A percentile compares a stretch with the other conserved stretches of the same genome.
Evolutionary conservation across 352 stramenopile species (phyloP).

Genomic region (Globisporangium sylvaticum): DNA sequence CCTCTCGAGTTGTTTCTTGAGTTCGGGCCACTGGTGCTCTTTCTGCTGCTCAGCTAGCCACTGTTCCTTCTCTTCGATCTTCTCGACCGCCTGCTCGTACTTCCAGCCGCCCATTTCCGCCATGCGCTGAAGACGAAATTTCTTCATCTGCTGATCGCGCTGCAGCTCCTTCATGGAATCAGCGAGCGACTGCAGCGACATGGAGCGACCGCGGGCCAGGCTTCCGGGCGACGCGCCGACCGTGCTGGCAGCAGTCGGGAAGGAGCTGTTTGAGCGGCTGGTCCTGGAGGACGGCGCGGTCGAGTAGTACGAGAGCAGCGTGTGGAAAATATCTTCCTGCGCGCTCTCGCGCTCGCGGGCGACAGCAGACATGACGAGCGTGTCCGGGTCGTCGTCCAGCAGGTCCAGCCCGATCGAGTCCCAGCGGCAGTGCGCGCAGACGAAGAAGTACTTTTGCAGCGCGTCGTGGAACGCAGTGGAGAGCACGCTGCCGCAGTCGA

Average conservation of each 20-base stretch:
- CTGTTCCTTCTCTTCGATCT: slow-evolving; percentile 48
- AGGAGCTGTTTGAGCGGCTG: slow-evolving; percentile 13
- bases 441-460: slow-evolving; percentile 67
- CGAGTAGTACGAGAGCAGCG: slow-evolving; percentile 55
- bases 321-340: slow-evolving; percentile 76
- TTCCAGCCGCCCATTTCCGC: slow-evolving; percentile 74
- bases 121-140: slow-evolving; percentile 59
- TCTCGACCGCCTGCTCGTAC: slow-evolving; percentile 53
- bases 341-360: slow-evolving; percentile 65
- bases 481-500: slow-evolving; percentile 54
- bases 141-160: slow-evolving; percentile 84
- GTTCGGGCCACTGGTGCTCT: slow-evolving; percentile 58
- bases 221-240: neutral
- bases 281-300: slow-evolving; percentile 17
- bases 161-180: slow-evolving; percentile 78
- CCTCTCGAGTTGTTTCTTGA: slow-evolving; percentile 39
- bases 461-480: slow-evolving; percentile 66
- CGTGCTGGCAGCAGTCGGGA: slow-evolving; percentile 1
- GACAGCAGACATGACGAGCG: slow-evolving; percentile 75
- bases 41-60: slow-evolving; percentile 53
- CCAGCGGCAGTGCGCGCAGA: slow-evolving; percentile 83
- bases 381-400: slow-evolving; percentile 76
- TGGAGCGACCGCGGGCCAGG: slow-evolving; percentile 9
- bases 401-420: slow-evolving; percentile 69
- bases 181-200: slow-evolving; percentile 45